phyloP scores from a whole-genome alignment of 202 grass and related monocot species.

The Saccharum hybrid region DNA sequence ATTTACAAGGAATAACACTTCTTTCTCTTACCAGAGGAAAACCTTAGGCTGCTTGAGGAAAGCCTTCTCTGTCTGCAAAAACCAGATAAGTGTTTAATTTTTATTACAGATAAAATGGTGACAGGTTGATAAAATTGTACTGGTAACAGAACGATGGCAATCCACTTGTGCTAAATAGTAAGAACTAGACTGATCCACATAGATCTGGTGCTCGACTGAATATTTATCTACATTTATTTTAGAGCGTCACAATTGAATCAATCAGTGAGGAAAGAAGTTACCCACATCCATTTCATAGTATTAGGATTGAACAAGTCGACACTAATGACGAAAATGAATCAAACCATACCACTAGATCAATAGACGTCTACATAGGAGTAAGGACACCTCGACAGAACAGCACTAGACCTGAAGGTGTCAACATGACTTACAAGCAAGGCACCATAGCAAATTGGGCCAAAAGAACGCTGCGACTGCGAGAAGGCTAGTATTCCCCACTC shows the following conservation, averaged over 20 bases:
- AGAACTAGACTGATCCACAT: neutral
- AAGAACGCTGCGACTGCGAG: neutral
- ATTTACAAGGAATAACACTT: neutral
- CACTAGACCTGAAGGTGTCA: neutral
- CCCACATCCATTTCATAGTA: neutral
- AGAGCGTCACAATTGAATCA: neutral
- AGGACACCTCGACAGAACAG: neutral
- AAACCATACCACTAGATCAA: neutral
- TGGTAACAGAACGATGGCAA: neutral
- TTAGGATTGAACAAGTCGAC: neutral
- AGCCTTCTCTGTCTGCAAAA: slow-evolving; percentile 68
- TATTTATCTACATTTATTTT: neutral
- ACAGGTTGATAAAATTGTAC: neutral
- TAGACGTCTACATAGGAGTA: neutral
- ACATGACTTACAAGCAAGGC: neutral
- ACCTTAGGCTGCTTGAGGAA: slow-evolving; percentile 84
- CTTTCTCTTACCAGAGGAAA: slow-evolving; percentile 68
- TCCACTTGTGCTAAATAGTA: neutral
- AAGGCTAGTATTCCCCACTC: neutral
- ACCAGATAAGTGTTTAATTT: slow-evolving; percentile 10
- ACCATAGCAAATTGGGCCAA: neutral
- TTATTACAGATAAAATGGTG: neutral
- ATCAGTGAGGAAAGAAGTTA: neutral
- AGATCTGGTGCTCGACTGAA: neutral
- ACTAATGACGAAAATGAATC: neutral